phyloP scores from a whole-genome alignment of 1,139 yeast species.

The Arxiozyma bovina region DNA sequence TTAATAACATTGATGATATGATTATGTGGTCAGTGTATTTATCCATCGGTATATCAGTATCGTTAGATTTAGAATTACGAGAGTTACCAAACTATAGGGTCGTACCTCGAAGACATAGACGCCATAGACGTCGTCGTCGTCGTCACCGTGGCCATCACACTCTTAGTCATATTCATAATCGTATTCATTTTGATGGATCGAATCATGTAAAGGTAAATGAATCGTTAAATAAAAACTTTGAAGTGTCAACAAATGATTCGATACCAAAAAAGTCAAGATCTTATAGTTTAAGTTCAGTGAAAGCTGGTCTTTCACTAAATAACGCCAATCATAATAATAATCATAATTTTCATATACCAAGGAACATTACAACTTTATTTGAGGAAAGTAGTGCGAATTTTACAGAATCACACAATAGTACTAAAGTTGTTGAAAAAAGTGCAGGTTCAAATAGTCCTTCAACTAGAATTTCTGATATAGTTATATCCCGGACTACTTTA shows the following conservation, averaged over 20 bases:
- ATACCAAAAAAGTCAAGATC: conserved; percentile 12
- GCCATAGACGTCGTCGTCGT: background rate
- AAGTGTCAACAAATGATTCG: too few species aligned
- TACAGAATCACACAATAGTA: background rate
- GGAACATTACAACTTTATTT: background rate
- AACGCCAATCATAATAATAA: too few species aligned
- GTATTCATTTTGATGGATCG: too few species aligned
- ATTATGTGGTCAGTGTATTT: conserved; percentile 58
- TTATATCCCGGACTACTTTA: too few species aligned
- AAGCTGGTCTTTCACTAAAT: conserved; percentile 1
- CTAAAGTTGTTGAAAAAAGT: too few species aligned
- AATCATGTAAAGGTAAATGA: too few species aligned
- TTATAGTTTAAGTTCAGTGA: conserved; percentile 8
- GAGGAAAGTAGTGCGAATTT: background rate
- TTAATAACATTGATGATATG: conserved; percentile 47
- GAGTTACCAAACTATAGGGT: conserved; percentile 61
- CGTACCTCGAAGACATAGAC: conserved; percentile 49
- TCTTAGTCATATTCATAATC: too few species aligned
- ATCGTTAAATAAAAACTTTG: too few species aligned
- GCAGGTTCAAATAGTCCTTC: too few species aligned
- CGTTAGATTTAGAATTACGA: conserved; percentile 52
- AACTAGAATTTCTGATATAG: too few species aligned
- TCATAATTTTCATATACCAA: conserved; percentile 1
- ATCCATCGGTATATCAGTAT: conserved; percentile 53
- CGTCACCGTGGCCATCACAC: too few species aligned